These are phyloP conservation scores for Alliaria petiolata DNA, from an alignment of 345 rosid species.

Conservation along the genomic window DNA sequence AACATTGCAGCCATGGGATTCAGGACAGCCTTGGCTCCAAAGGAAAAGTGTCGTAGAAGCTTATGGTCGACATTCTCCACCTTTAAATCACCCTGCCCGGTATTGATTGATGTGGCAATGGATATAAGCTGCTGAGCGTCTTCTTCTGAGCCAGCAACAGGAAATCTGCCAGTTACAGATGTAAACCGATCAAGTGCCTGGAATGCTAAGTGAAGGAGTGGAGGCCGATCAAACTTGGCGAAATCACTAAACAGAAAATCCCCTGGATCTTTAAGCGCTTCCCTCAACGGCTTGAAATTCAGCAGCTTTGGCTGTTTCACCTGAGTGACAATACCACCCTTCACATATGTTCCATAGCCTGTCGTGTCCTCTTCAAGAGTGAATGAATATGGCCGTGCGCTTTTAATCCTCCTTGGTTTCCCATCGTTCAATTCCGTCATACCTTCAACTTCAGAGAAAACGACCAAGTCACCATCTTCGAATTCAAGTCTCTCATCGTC, in stretches of 20 bases:
- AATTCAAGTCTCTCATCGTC: constrained; percentile 97
- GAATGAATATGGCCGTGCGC: constrained; percentile 83
- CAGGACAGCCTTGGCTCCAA: constrained; percentile 91
- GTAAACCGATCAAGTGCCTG: constrained; percentile 86
- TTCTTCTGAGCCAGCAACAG: constrained; percentile 86
- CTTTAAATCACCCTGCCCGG: constrained; percentile 61
- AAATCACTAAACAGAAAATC: constrained; percentile 94
- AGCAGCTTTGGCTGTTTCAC: constrained; percentile 83
- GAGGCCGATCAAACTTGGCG: constrained; percentile 89
- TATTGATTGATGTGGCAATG: constrained; percentile 58
- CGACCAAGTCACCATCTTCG: constrained; percentile 93
- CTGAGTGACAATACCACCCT: constrained; percentile 97
- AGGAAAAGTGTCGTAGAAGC: constrained; percentile 80
- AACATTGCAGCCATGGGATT: constrained; percentile 99
- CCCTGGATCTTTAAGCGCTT: constrained; percentile 89
- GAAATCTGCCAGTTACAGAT: constrained; percentile 67
- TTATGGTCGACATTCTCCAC: constrained; percentile 72
- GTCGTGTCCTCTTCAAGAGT: constrained; percentile 86
- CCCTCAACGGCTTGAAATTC: constrained; percentile 81
- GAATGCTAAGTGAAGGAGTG: constrained; percentile 88
- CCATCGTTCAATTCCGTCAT: constrained; percentile 96
- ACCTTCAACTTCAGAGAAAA: constrained; percentile 95
- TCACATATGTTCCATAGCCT: constrained; percentile 54
- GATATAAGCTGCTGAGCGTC: constrained; percentile 81
- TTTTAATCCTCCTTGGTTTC: constrained; percentile 84